Evolutionary conservation across 1,284 basidiomycete genomes (phyloP).

Genomic region (Singerocomus rubriflavus): DNA sequence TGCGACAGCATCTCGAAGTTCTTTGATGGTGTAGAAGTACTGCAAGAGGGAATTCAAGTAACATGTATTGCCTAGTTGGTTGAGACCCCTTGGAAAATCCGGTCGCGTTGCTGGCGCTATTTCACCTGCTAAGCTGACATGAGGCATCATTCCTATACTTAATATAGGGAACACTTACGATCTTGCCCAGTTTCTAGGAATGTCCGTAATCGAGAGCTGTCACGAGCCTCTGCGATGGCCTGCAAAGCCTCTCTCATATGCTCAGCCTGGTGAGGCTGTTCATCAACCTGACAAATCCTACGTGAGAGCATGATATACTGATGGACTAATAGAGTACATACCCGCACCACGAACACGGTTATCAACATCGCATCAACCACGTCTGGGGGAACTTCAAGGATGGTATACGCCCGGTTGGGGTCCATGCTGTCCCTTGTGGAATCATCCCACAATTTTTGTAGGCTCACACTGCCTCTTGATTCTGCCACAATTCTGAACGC

Average conservation of each 20-base stretch:
- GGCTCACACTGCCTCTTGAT: conserved; percentile 45
- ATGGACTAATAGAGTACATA: conserved; percentile 37
- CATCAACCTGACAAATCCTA: conserved; percentile 53
- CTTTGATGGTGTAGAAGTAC: conserved; percentile 95
- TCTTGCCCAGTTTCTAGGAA: conserved; percentile 67
- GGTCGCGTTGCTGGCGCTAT: conserved; percentile 45
- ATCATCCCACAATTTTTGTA: conserved; percentile 52
- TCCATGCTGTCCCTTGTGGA: conserved; percentile 62
- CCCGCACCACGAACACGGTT: conserved; percentile 71
- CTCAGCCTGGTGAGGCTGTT: conserved; percentile 59
- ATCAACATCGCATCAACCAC: conserved; percentile 76
- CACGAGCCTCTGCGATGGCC: conserved; percentile 67
- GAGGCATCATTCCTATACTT: neutral
- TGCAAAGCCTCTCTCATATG: conserved; percentile 65
- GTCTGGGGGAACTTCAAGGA: conserved; percentile 66
- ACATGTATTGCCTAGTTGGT: conserved; percentile 92
- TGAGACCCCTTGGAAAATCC: conserved; percentile 81
- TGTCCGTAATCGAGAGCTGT: conserved; percentile 67
- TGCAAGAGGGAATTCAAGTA: conserved; percentile 78
- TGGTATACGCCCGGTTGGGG: conserved; percentile 68
- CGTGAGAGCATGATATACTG: conserved; percentile 6
- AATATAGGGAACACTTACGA: conserved; percentile 49
- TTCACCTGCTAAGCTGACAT: conserved; percentile 55
- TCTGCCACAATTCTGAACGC: conserved; percentile 66
- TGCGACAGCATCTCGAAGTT: conserved; percentile 74